These are phyloP conservation scores for Leccinum incarnatum DNA, from an alignment of 768 basidiomycete species.

Conservation along the genomic window DNA sequence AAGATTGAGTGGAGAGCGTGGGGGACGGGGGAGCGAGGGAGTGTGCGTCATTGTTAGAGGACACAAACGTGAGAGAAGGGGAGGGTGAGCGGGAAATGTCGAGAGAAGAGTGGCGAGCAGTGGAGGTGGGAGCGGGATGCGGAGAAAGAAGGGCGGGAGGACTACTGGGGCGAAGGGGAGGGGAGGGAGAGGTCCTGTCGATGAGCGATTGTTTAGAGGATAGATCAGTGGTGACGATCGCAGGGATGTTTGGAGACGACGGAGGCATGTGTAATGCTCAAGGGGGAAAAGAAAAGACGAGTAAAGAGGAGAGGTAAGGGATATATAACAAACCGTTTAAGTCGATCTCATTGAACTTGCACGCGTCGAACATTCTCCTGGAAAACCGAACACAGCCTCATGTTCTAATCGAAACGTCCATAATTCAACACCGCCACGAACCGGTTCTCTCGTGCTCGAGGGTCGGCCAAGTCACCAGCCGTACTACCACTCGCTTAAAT, in stretches of 20 bases:
- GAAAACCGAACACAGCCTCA: slow-evolving; percentile 30
- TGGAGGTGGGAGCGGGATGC: background rate
- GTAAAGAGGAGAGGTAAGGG: background rate
- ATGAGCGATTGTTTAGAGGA: slow-evolving; percentile 30
- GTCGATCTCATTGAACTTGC: background rate
- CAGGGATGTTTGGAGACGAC: slow-evolving; percentile 25
- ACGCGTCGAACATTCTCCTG: slow-evolving; percentile 24
- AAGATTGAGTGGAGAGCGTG: slow-evolving; percentile 66
- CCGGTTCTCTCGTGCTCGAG: background rate
- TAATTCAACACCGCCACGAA: slow-evolving; percentile 4
- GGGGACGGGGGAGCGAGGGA: slow-evolving; percentile 64
- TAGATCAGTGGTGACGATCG: slow-evolving; percentile 36
- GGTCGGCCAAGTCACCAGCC: background rate
- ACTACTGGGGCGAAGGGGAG: background rate
- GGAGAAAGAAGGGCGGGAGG: slow-evolving; percentile 26
- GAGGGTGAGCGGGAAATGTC: slow-evolving; percentile 32
- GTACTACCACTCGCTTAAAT: background rate
- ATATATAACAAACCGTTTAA: slow-evolving; percentile 9
- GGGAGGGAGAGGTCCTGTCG: background rate
- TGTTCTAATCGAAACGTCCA: slow-evolving; percentile 17
- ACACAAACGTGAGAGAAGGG: slow-evolving; percentile 31
- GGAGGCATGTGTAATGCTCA: slow-evolving; percentile 17
- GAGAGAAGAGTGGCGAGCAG: slow-evolving; percentile 24
- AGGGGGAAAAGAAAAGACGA: background rate
- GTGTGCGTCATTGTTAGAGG: slow-evolving; percentile 44